Evolutionary conservation across 1,284 basidiomycete species (phyloP).

Genomic region (Kalmanozyma brasiliensis): DNA sequence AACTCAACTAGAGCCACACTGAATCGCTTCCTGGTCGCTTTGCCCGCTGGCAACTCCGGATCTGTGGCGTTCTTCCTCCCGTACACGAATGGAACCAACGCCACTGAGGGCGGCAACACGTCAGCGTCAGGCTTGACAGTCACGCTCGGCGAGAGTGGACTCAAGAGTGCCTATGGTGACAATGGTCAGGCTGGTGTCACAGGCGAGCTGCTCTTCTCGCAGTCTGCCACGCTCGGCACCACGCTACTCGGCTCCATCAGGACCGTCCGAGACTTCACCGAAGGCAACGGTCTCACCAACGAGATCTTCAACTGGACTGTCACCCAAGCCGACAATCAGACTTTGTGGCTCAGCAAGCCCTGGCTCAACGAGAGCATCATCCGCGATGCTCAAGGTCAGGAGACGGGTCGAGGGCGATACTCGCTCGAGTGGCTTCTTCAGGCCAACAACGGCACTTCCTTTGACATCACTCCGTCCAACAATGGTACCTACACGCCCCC

Average conservation of each 20-base stretch:
- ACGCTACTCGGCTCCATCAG: slow-evolving; percentile 70
- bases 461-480: slow-evolving; percentile 33
- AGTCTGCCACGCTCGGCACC: slow-evolving; percentile 69
- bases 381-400: slow-evolving; percentile 26
- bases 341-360: slow-evolving; percentile 68
- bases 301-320: slow-evolving; percentile 71
- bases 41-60: slow-evolving; percentile 70
- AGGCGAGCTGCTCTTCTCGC: slow-evolving; percentile 67
- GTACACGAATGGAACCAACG: slow-evolving; percentile 9
- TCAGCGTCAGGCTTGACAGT: slow-evolving; percentile 53
- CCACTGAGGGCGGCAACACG: neutral
- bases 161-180: slow-evolving; percentile 55
- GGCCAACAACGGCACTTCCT: slow-evolving; percentile 29
- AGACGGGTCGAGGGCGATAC: slow-evolving; percentile 26
- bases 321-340: slow-evolving; percentile 63
- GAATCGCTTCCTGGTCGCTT: slow-evolving; percentile 69
- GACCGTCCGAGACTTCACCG: slow-evolving; percentile 70
- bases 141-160: slow-evolving; percentile 58
- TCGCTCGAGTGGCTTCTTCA: slow-evolving; percentile 38
- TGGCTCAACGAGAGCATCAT: slow-evolving; percentile 67
- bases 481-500: slow-evolving; percentile 67
- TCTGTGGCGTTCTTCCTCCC: slow-evolving; percentile 38
- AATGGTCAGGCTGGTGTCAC: slow-evolving; percentile 69
- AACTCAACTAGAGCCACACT: slow-evolving; percentile 39
- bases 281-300: slow-evolving; percentile 63